Conservation (phyloP, 176 grass and related monocot genomes). For the Carex parvula region DNA sequence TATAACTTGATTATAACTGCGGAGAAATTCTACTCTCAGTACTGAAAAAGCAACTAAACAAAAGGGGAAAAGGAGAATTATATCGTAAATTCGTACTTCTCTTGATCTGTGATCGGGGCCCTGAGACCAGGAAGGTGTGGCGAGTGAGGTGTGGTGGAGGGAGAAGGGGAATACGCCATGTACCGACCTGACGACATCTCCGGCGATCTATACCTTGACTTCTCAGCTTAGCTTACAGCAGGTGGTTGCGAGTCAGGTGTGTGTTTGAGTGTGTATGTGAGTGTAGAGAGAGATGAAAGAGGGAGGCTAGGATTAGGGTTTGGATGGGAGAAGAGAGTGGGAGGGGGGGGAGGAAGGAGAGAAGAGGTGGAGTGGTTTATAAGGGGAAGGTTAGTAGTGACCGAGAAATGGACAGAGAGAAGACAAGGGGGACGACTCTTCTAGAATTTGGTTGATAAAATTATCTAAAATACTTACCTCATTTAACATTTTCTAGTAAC, state of each 20-base stretch:
- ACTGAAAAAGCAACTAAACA: background rate
- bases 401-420: background rate
- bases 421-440: background rate
- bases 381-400: conserved; percentile 25
- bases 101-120: conserved; percentile 61
- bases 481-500: too few relatives aligned
- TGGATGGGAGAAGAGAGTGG: background rate
- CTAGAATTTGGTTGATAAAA: background rate
- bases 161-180: conserved; percentile 97
- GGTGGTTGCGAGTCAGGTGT: background rate
- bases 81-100: conserved; percentile 49
- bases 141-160: conserved; percentile 80
- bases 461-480: background rate
- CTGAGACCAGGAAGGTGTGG: conserved; percentile 71
- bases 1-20: background rate
- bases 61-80: background rate
- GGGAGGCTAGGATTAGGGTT: conserved; percentile 26
- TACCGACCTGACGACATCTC: conserved; percentile 77
- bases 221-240: conserved; percentile 19
- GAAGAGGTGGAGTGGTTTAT: conserved; percentile 17
- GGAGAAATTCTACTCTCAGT: background rate
- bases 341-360: conserved; percentile 15
- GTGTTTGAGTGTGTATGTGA: too few relatives aligned
- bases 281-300: background rate
- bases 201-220: background rate